Evolutionary conservation across 805 yeast genomes (phyloP), one percentile per base, ranked within the genome.

Genomic region (Candida pseudofarinosa): DNA sequence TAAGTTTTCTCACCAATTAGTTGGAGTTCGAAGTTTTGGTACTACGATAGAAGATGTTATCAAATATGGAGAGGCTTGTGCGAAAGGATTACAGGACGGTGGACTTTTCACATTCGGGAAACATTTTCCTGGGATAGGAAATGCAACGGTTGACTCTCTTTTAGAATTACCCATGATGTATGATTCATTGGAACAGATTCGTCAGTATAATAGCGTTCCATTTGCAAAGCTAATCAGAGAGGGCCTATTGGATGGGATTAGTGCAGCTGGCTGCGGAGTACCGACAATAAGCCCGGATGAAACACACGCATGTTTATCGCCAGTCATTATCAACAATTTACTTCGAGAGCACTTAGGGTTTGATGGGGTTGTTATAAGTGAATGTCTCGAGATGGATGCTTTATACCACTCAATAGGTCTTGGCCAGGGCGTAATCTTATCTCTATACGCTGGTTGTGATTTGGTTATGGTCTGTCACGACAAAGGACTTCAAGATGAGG

Each of bases 121-220:
- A 51, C 85, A 81, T 58, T 80, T 80, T 51, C 86, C 86, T 0
- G 86, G 86, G 1, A 78, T 77, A 40, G 85, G 85, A 3, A 74
- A 76, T 42, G 83, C 83, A 1, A 69, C 73, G 16, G 80, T 80
- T 4, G 83, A 80, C 52, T 71, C 79, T 3, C 58, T 78, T 32
- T 59, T 79, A 35, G 84, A 80, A 44, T 55, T 79, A 23, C 84
- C 84, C 4, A 76, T 79, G 71, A 73, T 80, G 54, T 67, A 75
- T 3, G 85, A 80, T 40, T 67, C 79, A 2, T 59, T 75, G 19
- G 77, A 73, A 28, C 82, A 78, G 51, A 61, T 80, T 31, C 72
- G 73, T 39, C 65, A 69, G 28, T 73, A 71, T 52, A 74, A 77
- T 50, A 60, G 71, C 41, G 60, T 74, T 12, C 84, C 85, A 3